phyloP scores from a whole-genome alignment of 805 yeast species.

The Blastobotrys americana region DNA sequence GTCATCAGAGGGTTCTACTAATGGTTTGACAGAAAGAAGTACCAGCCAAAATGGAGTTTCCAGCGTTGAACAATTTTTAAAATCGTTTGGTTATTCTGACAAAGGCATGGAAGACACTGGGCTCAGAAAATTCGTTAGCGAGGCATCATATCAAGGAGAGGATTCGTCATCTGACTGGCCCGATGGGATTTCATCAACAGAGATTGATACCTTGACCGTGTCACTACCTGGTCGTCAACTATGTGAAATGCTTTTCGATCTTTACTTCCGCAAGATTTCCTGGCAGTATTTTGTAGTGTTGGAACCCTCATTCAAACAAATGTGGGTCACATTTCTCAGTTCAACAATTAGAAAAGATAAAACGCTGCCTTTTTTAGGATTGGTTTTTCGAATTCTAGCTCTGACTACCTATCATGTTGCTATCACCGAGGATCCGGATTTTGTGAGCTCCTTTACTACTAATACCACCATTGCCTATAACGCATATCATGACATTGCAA shows the following conservation, averaged over 20 bases:
- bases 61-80: background rate
- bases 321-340: background rate
- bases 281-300: background rate
- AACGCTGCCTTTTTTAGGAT: background rate
- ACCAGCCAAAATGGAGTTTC: too few relatives aligned
- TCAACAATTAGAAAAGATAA: too few relatives aligned
- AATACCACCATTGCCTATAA: background rate
- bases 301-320: background rate
- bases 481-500: background rate
- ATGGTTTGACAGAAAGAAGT: too few relatives aligned
- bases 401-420: background rate
- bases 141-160: background rate
- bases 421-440: background rate
- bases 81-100: background rate
- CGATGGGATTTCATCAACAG: background rate
- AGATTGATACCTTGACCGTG: background rate
- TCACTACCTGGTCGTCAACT: background rate
- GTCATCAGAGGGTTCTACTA: too few relatives aligned
- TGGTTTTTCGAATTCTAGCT: background rate
- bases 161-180: background rate
- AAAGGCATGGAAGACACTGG: background rate
- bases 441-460: background rate
- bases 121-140: background rate
- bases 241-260: background rate
- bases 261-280: background rate